A percentile compares a stretch with the other conserved stretches of the same genome.
Conservation (phyloP, 306 rosid genomes). For the Prunus mongolica region DNA sequence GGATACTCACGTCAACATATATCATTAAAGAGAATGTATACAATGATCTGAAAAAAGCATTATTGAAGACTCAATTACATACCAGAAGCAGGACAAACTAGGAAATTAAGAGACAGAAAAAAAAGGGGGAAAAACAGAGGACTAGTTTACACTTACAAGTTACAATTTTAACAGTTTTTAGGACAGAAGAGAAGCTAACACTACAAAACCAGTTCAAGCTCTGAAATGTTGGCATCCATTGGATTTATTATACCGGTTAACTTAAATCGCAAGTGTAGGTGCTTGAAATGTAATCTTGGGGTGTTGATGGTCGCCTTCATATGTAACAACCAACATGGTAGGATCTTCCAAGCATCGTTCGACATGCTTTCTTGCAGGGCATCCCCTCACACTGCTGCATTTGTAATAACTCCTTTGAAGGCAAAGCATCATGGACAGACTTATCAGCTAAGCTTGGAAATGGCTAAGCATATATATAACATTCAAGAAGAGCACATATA, state of each 20-base stretch:
- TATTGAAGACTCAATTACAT: no score
- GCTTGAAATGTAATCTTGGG: constrained; percentile 14
- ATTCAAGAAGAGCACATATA: no score
- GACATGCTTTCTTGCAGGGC: constrained; percentile 28
- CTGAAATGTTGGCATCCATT: neutral
- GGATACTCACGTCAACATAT: no score
- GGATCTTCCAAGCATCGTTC: constrained; percentile 25
- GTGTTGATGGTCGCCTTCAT: constrained; percentile 26
- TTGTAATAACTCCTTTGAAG: constrained; percentile 24
- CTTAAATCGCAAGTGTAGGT: constrained; percentile 2
- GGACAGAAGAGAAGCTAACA: neutral
- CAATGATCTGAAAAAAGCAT: no score
- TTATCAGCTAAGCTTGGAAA: neutral
- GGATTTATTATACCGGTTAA: neutral
- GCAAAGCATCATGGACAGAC: neutral
- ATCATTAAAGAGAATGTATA: no score
- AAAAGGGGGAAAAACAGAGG: no score
- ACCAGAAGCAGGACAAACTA: no score
- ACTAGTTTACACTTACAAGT: no score
- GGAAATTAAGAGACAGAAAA: no score
- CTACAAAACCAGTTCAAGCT: neutral
- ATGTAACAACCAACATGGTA: constrained; percentile 21
- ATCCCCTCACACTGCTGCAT: constrained; percentile 22
- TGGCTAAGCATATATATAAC: neutral
- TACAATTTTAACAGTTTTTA: no score